Evolutionary conservation across 2,329 filamentous ascomycete species (phyloP).

Genomic region (Neofusicoccum kwambonambiense): DNA sequence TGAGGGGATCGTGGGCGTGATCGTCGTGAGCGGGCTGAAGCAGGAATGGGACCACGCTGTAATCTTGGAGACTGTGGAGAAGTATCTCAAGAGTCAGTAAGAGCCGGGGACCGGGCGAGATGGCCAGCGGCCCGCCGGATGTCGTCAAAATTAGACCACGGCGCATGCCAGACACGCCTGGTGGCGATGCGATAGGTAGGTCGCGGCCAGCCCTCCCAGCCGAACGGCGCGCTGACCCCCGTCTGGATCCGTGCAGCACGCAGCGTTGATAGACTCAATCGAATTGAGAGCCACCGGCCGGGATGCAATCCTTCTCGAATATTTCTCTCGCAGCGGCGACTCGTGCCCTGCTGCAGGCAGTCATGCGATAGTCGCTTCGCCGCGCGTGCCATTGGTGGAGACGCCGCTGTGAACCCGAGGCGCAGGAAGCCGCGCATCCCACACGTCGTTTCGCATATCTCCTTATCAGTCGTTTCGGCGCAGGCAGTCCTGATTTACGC

Average conservation of each 20-base stretch:
- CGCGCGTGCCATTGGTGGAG: background rate
- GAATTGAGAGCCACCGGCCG: background rate
- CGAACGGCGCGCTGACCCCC: background rate
- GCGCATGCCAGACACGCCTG: background rate
- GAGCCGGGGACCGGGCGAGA: background rate
- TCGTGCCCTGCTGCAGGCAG: background rate
- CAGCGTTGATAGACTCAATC: background rate
- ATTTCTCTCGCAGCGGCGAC: background rate
- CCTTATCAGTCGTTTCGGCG: background rate
- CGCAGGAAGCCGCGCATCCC: background rate
- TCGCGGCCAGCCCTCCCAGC: background rate
- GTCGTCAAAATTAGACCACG: background rate
- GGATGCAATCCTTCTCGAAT: slow-evolving; percentile 2
- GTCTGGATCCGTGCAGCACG: background rate
- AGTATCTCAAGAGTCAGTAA: slow-evolving; percentile 39
- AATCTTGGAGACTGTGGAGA: slow-evolving; percentile 66
- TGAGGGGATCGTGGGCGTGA: slow-evolving; percentile 72
- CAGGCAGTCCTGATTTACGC: background rate
- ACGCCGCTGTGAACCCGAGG: background rate
- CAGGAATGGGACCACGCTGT: slow-evolving; percentile 76
- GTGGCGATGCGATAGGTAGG: background rate
- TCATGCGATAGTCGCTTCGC: background rate
- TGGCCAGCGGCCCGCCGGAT: background rate
- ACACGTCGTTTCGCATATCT: background rate
- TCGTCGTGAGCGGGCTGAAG: slow-evolving; percentile 73